Conservation (phyloP, 1,139 yeast species). For the Yamadazyma mexicana region DNA sequence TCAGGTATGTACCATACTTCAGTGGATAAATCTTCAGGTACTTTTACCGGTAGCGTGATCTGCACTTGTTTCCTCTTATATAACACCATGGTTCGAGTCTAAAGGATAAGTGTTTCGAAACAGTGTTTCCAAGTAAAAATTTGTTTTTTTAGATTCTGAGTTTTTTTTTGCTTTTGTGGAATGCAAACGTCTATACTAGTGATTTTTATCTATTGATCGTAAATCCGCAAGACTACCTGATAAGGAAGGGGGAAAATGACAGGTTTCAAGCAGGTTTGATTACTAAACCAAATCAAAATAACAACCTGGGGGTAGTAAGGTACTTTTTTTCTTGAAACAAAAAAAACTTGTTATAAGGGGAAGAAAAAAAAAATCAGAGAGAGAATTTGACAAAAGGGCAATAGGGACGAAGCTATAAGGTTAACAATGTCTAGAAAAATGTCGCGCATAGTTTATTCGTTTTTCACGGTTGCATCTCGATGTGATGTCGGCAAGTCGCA, state of each 20-base stretch:
- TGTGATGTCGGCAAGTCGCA: background rate
- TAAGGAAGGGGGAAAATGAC: too few species aligned
- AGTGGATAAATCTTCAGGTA: constrained; percentile 53
- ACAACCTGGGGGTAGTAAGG: too few species aligned
- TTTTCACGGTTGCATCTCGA: constrained; percentile 1
- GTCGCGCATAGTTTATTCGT: background rate
- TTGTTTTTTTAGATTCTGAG: background rate
- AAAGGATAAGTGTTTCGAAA: too few species aligned
- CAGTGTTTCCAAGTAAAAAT: too few species aligned
- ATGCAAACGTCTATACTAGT: too few species aligned
- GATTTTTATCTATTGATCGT: too few species aligned
- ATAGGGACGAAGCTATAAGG: constrained; percentile 3
- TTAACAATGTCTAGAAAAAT: constrained; percentile 1
- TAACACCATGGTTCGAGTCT: constrained; percentile 60
- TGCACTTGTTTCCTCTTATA: constrained; percentile 72
- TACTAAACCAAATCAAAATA: too few species aligned
- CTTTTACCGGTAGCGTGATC: constrained; percentile 52
- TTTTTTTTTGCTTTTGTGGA: background rate
- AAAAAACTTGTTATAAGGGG: background rate
- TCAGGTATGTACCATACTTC: constrained; percentile 78
- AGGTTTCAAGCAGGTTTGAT: too few species aligned
- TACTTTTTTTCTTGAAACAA: too few species aligned
- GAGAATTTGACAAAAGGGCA: constrained; percentile 1
- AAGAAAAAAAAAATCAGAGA: background rate
- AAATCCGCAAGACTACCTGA: too few species aligned